A percentile compares a stretch with the other conserved stretches of the same genome.
Conservation (phyloP, 805 yeast genomes). For the Kuraishia piskuri region DNA sequence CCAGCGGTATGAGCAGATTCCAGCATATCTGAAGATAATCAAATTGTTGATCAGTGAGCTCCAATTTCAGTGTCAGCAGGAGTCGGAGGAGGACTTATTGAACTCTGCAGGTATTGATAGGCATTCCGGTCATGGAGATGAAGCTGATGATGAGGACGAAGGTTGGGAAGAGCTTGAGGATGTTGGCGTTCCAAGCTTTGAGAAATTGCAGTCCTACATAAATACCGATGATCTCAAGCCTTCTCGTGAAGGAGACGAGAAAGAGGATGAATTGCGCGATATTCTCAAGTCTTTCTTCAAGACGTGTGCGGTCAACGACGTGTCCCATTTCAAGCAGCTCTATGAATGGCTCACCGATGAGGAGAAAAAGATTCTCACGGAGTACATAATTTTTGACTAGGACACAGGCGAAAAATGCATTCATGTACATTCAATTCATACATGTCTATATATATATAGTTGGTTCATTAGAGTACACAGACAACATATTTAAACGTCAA, state of each 20-base stretch:
- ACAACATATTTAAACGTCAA: slow-evolving; percentile 8
- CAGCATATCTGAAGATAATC: slow-evolving; percentile 65
- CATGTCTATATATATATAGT: background rate
- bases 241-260: slow-evolving; percentile 7
- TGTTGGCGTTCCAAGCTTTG: slow-evolving; percentile 52
- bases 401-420: background rate
- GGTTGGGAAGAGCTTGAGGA: slow-evolving; percentile 79
- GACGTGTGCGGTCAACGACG: slow-evolving; percentile 40
- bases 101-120: slow-evolving; percentile 1
- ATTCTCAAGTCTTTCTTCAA: slow-evolving; percentile 44
- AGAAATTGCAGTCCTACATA: slow-evolving; percentile 51
- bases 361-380: slow-evolving; percentile 46
- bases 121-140: slow-evolving; percentile 25
- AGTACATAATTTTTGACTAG: slow-evolving; percentile 22
- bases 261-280: slow-evolving; percentile 24
- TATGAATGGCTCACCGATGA: slow-evolving; percentile 40
- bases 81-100: slow-evolving; percentile 10
- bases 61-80: slow-evolving; percentile 49
- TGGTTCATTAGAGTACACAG: background rate
- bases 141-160: slow-evolving; percentile 35
- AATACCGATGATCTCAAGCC: slow-evolving; percentile 29
- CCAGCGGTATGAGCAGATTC: slow-evolving; percentile 50
- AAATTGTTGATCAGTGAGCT: slow-evolving; percentile 66
- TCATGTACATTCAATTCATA: background rate
- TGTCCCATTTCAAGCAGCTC: slow-evolving; percentile 41